Base-by-base conservation (phyloP, 345 rosid species). In the Moringa oleifera region DNA sequence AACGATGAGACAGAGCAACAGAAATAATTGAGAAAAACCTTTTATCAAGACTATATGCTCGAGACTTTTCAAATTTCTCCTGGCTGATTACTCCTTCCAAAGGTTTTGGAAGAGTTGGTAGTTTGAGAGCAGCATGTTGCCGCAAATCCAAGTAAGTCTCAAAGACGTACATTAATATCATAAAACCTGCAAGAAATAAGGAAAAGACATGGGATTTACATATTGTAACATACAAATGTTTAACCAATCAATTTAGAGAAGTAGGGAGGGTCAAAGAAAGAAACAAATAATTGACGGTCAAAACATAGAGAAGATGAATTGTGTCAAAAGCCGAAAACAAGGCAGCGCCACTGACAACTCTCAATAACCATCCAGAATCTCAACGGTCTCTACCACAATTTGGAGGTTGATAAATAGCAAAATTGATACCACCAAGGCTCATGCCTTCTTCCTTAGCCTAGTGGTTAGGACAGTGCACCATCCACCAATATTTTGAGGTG, bases 41-140 rank as follows among this genome's bases (percentile, higher is more conserved):
- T 76, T 91, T 95, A 74, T 91, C 97, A 62, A 95, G 93, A 74
- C 99, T 95, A 75, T 95, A 91, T 57, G 91, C 87, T 63, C 97
- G 84, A 50, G 99, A 84, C 68, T 84, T 91, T 70, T 83, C 85
- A 76, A 95, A 91, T 71, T 95, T 95, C 68, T 95, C 95, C 63
- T 77, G 95, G 77, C 96, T 79, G 76, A 95, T 91, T 49, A 95
- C 85, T 66, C 96, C 97, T 76, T 75, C 86, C 84, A 95, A 80
- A 57, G 99, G 68, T 68, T 80, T 87, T 0, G 99, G 99, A 20
- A 95, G 96, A 13, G 81, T 87, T 6, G 91, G 97, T 52, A 87
- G 86, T 58, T 87, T 91, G 63, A 81, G 80, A 58, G 94, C 95
- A 72, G 83, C 67, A 65, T 80, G 96, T 81, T 91, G 96, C 65